Percentiles rank a stretch among this genome's conserved stretches.
Conservation (phyloP, 2,329 filamentous ascomycete species). For the Colletotrichum filicis region DNA sequence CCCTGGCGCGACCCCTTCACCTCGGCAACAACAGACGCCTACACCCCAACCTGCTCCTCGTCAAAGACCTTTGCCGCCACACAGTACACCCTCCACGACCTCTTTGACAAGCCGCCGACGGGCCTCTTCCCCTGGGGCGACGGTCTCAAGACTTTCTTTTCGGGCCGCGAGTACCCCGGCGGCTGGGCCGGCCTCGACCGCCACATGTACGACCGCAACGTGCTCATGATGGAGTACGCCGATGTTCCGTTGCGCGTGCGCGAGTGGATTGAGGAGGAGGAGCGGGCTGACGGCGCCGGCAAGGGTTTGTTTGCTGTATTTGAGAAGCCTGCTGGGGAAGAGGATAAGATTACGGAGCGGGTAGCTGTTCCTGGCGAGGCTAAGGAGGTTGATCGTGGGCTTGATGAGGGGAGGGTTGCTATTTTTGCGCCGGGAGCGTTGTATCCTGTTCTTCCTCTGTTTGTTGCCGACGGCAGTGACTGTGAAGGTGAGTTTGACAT, state of each 20-base stretch:
- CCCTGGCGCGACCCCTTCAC: conserved; percentile 54
- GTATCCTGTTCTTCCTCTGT: conserved; percentile 55
- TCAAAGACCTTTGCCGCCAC: conserved; percentile 48
- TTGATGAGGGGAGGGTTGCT: conserved; percentile 44
- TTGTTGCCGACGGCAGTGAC: conserved; percentile 49
- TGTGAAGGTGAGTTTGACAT: conserved; percentile 48
- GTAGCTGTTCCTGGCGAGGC: conserved; percentile 39
- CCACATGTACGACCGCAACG: conserved; percentile 60
- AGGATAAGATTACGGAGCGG: conserved; percentile 51
- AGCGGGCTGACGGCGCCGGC: conserved; percentile 42
- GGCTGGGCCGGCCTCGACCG: conserved; percentile 63
- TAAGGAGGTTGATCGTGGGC: conserved; percentile 40
- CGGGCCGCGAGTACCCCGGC: conserved; percentile 58
- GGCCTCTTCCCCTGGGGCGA: conserved; percentile 53
- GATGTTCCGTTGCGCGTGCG: conserved; percentile 55
- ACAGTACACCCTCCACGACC: conserved; percentile 57
- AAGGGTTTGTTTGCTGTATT: conserved; percentile 56
- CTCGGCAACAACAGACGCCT: conserved; percentile 39
- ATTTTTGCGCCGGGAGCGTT: conserved; percentile 57
- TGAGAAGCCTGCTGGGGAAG: conserved; percentile 48
- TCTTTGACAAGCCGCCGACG: conserved; percentile 48
- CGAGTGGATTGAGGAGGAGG: conserved; percentile 60
- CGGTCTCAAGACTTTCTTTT: conserved; percentile 54
- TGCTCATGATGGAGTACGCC: conserved; percentile 58
- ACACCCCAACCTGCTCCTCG: conserved; percentile 48